These are phyloP conservation scores for Trichosanthes truncata DNA, from an alignment of 306 rosid genomes.

Conservation along the genomic window DNA sequence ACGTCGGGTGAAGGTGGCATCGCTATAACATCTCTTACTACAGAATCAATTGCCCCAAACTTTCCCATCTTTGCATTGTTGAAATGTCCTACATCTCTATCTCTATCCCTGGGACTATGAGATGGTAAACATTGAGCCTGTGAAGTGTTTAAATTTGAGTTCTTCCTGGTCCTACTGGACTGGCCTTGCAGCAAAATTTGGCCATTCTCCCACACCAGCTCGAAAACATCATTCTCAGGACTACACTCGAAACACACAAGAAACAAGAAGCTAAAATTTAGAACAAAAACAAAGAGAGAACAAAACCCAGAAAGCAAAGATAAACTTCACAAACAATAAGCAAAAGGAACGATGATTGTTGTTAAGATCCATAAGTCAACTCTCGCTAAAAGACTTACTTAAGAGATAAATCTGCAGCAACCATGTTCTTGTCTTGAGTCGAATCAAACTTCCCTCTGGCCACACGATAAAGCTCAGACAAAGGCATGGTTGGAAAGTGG, in stretches of 20 bases:
- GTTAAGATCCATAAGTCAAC: constrained; percentile 7
- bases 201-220: constrained; percentile 90
- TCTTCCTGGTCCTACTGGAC: constrained; percentile 59
- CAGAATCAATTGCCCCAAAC: constrained; percentile 43
- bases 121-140: constrained; percentile 55
- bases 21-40: constrained; percentile 44
- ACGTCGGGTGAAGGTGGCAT: constrained; percentile 57
- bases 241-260: constrained; percentile 40
- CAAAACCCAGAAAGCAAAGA: background rate
- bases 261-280: background rate
- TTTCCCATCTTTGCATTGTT: constrained; percentile 37
- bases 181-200: constrained; percentile 70
- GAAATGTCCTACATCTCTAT: constrained; percentile 43
- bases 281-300: background rate
- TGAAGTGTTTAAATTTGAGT: constrained; percentile 37
- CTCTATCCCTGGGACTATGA: constrained; percentile 42
- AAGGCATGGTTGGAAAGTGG: constrained; percentile 53
- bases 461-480: constrained; percentile 68
- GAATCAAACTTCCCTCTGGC: constrained; percentile 50
- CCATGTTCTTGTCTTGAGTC: constrained; percentile 27
- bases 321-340: constrained; percentile 13
- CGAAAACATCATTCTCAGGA: constrained; percentile 60
- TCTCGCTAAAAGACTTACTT: constrained; percentile 43
- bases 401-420: constrained; percentile 32
- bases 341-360: background rate